Percentiles rank a stretch among this genome's conserved stretches.
phyloP scores from a whole-genome alignment of 176 grass and related monocot species.

The Bonia amplexicaulis region DNA sequence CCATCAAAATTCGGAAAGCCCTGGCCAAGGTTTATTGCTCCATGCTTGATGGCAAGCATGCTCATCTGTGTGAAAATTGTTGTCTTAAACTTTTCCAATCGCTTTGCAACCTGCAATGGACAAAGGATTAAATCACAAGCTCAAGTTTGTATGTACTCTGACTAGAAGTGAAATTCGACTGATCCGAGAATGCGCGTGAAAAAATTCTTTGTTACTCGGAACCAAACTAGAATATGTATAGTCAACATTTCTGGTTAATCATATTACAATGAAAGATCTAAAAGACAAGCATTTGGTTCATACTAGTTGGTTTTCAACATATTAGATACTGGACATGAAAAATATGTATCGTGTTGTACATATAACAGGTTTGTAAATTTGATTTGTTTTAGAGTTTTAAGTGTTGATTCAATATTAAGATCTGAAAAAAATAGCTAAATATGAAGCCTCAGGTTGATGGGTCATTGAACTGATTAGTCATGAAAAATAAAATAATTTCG shows the following conservation, averaged over 20 bases:
- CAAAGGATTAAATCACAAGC: conserved; percentile 6
- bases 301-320: background rate
- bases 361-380: background rate
- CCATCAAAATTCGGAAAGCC: conserved; percentile 98
- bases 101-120: conserved; percentile 70
- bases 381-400: background rate
- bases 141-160: background rate
- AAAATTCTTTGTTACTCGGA: background rate
- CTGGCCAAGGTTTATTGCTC: conserved; percentile 94
- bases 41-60: conserved; percentile 89
- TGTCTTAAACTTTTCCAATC: conserved; percentile 93
- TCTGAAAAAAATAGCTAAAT: background rate
- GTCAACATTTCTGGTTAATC: background rate
- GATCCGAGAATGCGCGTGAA: background rate
- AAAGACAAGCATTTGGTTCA: background rate
- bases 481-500: background rate
- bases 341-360: background rate
- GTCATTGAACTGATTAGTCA: background rate
- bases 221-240: background rate
- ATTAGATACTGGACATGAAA: background rate
- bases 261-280: background rate
- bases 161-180: background rate
- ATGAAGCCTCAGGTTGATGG: background rate
- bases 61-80: conserved; percentile 99
- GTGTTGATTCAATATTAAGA: background rate